A percentile compares a stretch with the other conserved stretches of the same genome.
Evolutionary conservation across 306 rosid genomes (phyloP).

Genomic region (Fragaria nilgerrensis): DNA sequence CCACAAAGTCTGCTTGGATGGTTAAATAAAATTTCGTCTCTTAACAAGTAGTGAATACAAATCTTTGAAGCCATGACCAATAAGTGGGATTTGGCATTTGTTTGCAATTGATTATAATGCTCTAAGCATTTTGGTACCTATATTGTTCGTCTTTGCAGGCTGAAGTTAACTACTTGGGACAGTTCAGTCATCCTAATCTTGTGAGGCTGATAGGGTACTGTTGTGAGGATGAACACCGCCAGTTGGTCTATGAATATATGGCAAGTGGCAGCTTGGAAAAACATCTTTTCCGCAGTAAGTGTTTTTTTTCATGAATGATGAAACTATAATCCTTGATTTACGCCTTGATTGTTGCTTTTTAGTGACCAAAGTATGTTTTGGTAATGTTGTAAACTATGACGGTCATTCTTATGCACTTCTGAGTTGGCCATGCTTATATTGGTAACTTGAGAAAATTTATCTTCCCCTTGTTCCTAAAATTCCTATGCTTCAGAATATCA

Average conservation of each 20-base stretch:
- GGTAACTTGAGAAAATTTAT: not conserved
- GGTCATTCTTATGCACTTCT: not conserved
- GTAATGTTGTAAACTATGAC: not conserved
- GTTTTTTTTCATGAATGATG: not conserved
- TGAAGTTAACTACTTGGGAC: slow-evolving; percentile 93
- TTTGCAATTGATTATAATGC: not conserved
- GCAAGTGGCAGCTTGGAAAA: slow-evolving; percentile 95
- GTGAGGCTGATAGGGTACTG: slow-evolving; percentile 95
- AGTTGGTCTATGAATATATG: slow-evolving; percentile 92
- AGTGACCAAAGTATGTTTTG: not conserved
- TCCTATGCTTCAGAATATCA: slow-evolving; percentile 1
- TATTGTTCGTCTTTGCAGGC: slow-evolving; percentile 53
- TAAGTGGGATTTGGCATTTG: not conserved
- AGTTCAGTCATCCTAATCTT: slow-evolving; percentile 83
- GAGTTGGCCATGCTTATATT: not conserved
- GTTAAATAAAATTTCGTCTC: not conserved
- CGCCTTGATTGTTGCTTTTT: not conserved
- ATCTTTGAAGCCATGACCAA: not conserved
- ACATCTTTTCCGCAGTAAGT: slow-evolving; percentile 95
- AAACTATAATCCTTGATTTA: not conserved
- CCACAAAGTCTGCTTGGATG: not conserved
- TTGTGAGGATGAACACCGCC: slow-evolving; percentile 94
- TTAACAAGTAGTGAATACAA: not conserved
- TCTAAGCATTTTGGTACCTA: not conserved
- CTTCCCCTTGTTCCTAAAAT: not conserved